Percentiles rank a stretch among this genome's conserved stretches.
Conservation (phyloP, 176 grass and related monocot genomes). For the maize (Zea mays) region DNA sequence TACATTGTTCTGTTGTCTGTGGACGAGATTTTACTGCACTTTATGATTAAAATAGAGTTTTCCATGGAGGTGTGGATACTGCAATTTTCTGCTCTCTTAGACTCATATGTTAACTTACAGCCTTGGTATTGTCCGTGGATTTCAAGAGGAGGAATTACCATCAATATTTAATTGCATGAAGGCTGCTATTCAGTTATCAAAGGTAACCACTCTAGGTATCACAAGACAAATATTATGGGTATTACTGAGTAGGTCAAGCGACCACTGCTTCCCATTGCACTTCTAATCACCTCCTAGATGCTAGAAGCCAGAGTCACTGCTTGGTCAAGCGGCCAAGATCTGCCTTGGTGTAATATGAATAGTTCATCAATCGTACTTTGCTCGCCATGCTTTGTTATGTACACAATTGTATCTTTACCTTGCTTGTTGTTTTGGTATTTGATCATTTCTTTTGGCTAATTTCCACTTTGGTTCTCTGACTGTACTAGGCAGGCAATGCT, state of each 20-base stretch:
- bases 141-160: slow-evolving; percentile 59
- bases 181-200: slow-evolving; percentile 55
- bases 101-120: slow-evolving; percentile 41
- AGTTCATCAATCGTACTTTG: background rate
- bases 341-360: background rate
- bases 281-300: too few relatives aligned
- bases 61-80: background rate
- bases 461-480: background rate
- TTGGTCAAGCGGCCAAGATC: background rate
- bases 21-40: background rate
- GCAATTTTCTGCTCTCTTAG: background rate
- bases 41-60: background rate
- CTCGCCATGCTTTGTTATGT: background rate
- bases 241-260: too few relatives aligned
- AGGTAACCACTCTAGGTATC: slow-evolving; percentile 8
- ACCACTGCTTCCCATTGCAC: too few relatives aligned
- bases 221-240: too few relatives aligned
- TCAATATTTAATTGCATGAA: slow-evolving; percentile 71
- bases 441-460: background rate
- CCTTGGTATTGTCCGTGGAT: slow-evolving; percentile 46
- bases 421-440: background rate
- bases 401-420: background rate
- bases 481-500: slow-evolving; percentile 67
- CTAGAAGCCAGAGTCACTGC: too few relatives aligned
- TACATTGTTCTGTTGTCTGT: background rate